These are phyloP conservation scores for Rehmannia glutinosa DNA, from an alignment of 257 asterid species.

Conservation along the genomic window DNA sequence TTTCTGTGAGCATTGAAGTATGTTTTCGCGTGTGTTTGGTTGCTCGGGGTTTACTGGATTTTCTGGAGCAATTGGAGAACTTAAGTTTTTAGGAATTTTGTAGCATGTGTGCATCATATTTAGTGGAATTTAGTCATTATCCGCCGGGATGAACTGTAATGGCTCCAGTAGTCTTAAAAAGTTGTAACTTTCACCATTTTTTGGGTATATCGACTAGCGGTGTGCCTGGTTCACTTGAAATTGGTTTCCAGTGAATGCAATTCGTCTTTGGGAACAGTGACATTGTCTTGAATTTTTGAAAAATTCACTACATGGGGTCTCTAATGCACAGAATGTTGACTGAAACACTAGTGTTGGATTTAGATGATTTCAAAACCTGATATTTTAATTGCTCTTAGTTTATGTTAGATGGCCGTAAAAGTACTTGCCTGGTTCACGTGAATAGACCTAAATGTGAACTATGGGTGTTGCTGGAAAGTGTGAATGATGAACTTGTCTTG, in stretches of 20 bases:
- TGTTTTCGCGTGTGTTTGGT: not conserved
- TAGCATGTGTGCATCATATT: conserved; percentile 7
- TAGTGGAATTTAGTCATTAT: not conserved
- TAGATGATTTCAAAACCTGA: not conserved
- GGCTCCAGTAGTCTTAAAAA: not conserved
- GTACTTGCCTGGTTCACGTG: not conserved
- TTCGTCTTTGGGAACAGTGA: not conserved
- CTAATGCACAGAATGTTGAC: not conserved
- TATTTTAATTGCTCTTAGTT: not conserved
- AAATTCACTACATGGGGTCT: not conserved
- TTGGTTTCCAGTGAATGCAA: too few species aligned
- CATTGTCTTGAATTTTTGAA: not conserved
- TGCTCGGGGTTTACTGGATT: conserved; percentile 1
- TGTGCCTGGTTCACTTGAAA: not conserved
- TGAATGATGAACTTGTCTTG: not conserved
- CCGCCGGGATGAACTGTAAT: not conserved
- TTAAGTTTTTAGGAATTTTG: not conserved
- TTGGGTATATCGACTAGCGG: not conserved
- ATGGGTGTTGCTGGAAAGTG: not conserved
- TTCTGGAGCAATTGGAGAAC: not conserved
- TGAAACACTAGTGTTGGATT: not conserved
- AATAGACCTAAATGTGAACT: not conserved
- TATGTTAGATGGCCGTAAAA: not conserved
- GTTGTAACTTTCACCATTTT: not conserved
- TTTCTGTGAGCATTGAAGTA: not conserved